Conservation (phyloP, 2,329 filamentous ascomycete genomes). For the Penicillium frequentans region DNA sequence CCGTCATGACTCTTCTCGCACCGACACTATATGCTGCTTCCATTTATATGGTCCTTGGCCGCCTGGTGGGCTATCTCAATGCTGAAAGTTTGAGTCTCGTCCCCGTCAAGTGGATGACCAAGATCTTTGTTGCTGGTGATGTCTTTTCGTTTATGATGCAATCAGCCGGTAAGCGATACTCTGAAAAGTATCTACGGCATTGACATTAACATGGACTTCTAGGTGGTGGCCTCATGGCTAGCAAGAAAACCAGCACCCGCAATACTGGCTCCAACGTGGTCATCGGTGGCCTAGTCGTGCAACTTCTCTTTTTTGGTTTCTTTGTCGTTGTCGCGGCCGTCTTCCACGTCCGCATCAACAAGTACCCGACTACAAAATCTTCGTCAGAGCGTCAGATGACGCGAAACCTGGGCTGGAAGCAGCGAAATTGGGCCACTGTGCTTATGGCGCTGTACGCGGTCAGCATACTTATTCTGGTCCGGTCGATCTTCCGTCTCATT, state of each 20-base stretch:
- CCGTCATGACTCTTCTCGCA: conserved; percentile 36
- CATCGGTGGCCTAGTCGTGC: conserved; percentile 57
- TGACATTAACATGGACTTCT: background rate
- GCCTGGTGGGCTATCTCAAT: conserved; percentile 33
- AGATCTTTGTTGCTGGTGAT: conserved; percentile 37
- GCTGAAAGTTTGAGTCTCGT: conserved; percentile 36
- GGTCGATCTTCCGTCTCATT: conserved; percentile 30
- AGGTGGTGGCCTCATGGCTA: conserved; percentile 33
- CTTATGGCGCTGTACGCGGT: conserved; percentile 18
- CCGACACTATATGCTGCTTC: conserved; percentile 43
- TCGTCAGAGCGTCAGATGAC: conserved; percentile 9
- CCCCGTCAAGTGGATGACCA: conserved; percentile 37
- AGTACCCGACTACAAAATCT: conserved; percentile 10
- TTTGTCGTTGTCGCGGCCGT: conserved; percentile 54
- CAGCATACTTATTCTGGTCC: conserved; percentile 25
- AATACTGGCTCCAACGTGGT: conserved; percentile 44
- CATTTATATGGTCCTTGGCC: conserved; percentile 42
- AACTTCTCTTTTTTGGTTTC: conserved; percentile 59
- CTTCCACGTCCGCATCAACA: conserved; percentile 51
- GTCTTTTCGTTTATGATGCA: conserved; percentile 35
- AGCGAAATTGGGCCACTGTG: conserved; percentile 20
- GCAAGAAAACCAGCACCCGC: conserved; percentile 15
- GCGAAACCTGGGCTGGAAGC: conserved; percentile 11
- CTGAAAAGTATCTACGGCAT: background rate
- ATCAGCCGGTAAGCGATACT: conserved; percentile 20